Base-by-base conservation (phyloP, 1,139 yeast species). In the Protomyces gravidus region DNA sequence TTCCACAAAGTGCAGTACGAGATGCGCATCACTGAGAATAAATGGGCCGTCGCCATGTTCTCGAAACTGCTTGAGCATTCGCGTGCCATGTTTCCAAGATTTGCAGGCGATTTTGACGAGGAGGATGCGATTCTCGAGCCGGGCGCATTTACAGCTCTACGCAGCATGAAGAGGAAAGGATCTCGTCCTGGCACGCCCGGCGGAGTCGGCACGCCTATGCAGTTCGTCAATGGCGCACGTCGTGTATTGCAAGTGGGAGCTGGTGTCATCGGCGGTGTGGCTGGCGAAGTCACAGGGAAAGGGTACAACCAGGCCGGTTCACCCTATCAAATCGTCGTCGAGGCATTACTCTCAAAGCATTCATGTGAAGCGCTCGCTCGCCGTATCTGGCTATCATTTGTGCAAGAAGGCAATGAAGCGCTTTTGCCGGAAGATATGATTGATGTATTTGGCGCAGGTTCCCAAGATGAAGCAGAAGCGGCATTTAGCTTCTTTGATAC, bases 1-100 rank as follows among this genome's bases (percentile, higher is more conserved):
- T 75, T 73, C 69, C 78, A 75, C 68, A 68, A 70, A 62, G 73
- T 75, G 9, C 70, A 76, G 45, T 73, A 75, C 65, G 72, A 77
- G 2, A 55, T 64, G 51, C 69, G 77, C 25, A 75, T 75, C 63
- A 69, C 69, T 62, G 68, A 65, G 56, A 73, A 74, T 66, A 75
- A 75, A 63, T 69, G 68, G 64, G 65, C 72, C 21, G 67, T 71
- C 39, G 58, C 66, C 15, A 67, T 71, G 17, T 65, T 75, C 15
- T 65, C 72, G 5, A 68, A 69, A 42, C 65, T 75, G 55, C 68
- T 75, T 21, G 66, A 68, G 13, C 71, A 71, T 7, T 68, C 78
- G 0, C 72, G 71, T 63, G 49, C 64, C n/a, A 71, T 71, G 39
- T 75, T 74, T 65, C 77, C 77, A 1, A 69, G 65, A 17, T 71